A percentile compares a stretch with the other conserved stretches of the same genome.
phyloP scores from a whole-genome alignment of 176 grass and related monocot genomes.

The Ampelocalamus luodianensis region DNA sequence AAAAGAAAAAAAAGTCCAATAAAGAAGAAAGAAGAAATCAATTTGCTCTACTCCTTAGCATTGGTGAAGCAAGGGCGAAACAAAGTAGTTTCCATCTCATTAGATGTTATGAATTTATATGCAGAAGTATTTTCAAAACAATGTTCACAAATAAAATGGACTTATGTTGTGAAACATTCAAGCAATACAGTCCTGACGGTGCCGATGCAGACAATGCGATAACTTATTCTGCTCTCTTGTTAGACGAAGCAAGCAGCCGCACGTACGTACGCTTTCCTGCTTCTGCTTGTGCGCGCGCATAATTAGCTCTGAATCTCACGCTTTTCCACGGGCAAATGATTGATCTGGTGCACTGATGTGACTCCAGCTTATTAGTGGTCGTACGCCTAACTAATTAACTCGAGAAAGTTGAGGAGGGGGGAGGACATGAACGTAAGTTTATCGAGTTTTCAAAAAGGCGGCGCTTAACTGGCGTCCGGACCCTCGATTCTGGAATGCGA shows the following conservation, averaged over 20 bases:
- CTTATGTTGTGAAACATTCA: background rate
- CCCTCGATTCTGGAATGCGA: slow-evolving; percentile 10
- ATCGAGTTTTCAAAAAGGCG: background rate
- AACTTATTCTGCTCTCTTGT: background rate
- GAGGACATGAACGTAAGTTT: background rate
- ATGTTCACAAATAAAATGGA: background rate
- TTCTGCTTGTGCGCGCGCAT: background rate
- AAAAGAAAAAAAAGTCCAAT: background rate
- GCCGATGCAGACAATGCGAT: background rate
- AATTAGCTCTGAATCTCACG: background rate
- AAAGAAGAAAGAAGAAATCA: background rate
- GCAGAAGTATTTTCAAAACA: background rate
- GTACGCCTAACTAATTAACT: slow-evolving; percentile 37
- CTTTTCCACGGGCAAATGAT: slow-evolving; percentile 39
- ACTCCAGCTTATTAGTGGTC: slow-evolving; percentile 14
- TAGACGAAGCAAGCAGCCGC: background rate
- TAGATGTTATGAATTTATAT: background rate
- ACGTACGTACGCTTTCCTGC: background rate
- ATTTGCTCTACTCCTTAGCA: background rate
- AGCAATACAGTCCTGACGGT: background rate
- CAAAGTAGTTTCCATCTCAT: background rate
- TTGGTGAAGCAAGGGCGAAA: background rate
- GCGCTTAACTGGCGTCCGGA: background rate
- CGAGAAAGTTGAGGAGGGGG: background rate
- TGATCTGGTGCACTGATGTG: background rate